Evolutionary conservation across 2,329 filamentous ascomycete species (phyloP).

Genomic region (Xylariomycetidae sp.): DNA sequence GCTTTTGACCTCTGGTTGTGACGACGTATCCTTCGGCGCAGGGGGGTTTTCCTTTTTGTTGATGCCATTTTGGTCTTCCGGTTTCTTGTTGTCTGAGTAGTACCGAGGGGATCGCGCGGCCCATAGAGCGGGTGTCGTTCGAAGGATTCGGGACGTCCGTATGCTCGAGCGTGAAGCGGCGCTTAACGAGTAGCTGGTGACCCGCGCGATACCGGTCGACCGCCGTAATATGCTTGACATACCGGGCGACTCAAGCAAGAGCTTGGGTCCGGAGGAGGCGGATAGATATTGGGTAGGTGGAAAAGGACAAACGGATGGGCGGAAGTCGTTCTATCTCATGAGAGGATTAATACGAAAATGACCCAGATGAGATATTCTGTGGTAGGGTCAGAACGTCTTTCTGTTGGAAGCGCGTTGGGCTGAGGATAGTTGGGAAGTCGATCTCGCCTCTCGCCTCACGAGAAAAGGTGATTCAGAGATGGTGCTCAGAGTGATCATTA

Average conservation of each 20-base stretch:
- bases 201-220: constrained; percentile 22
- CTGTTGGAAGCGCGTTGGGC: no score
- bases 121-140: constrained; percentile 20
- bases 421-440: no score
- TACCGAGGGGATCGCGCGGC: constrained; percentile 15
- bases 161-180: constrained; percentile 18
- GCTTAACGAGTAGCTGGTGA: constrained; percentile 19
- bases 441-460: constrained; percentile 18
- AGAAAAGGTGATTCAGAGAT: constrained; percentile 8
- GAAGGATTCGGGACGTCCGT: constrained; percentile 18
- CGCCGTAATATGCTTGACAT: constrained; percentile 30
- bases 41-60: constrained; percentile 4
- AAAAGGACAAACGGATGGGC: constrained; percentile 5
- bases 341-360: no score
- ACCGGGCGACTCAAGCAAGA: constrained; percentile 18
- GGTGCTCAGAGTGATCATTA: constrained; percentile 21
- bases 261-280: constrained; percentile 14
- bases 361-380: no score
- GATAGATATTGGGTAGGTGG: constrained; percentile 11
- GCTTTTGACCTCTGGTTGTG: constrained; percentile 22
- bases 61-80: constrained; percentile 11
- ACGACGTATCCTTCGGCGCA: constrained; percentile 4
- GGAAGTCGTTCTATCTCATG: constrained; percentile 19
- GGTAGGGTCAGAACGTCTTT: no score
- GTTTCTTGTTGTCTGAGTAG: constrained; percentile 20